Evolutionary conservation across 1,284 basidiomycete genomes (phyloP).

Genomic region (Anthracocystis walkeri): DNA sequence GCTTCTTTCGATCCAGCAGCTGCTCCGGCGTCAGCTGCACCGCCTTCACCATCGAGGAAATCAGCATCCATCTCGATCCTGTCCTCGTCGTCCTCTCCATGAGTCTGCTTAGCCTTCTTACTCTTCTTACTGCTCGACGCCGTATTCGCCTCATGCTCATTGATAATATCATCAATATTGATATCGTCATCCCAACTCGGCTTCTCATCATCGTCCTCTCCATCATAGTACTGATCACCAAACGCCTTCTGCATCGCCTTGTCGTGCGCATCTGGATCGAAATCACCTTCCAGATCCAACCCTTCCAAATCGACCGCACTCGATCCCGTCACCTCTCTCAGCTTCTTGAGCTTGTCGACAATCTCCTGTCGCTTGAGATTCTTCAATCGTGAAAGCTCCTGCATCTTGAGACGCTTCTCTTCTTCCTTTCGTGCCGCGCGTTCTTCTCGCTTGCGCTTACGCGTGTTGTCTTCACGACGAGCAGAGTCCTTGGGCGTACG

Average conservation of each 20-base stretch:
- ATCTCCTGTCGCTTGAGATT: conserved; percentile 64
- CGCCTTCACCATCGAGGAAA: conserved; percentile 68
- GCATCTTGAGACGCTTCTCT: conserved; percentile 65
- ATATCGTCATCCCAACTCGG: conserved; percentile 91
- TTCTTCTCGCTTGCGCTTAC: conserved; percentile 65
- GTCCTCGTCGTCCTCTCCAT: conserved; percentile 36
- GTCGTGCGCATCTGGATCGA: conserved; percentile 67
- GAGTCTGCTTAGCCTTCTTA: conserved; percentile 71
- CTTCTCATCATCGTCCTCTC: conserved; percentile 72
- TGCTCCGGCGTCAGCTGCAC: conserved; percentile 20
- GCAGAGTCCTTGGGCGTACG: conserved; percentile 59
- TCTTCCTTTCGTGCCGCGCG: conserved; percentile 62
- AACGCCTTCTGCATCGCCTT: conserved; percentile 62
- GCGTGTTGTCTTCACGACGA: conserved; percentile 62
- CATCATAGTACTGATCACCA: conserved; percentile 61
- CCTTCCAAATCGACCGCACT: conserved; percentile 53
- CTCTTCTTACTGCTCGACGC: conserved; percentile 73
- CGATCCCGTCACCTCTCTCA: conserved; percentile 63
- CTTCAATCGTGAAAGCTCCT: conserved; percentile 60
- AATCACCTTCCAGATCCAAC: conserved; percentile 64
- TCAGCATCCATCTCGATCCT: conserved; percentile 81
- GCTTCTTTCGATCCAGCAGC: conserved; percentile 33
- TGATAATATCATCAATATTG: conserved; percentile 79
- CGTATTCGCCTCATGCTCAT: conserved; percentile 69
- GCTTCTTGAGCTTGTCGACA: conserved; percentile 61